phyloP scores from a whole-genome alignment of 2,329 filamentous ascomycete species.

The Claviceps quebecensis region DNA sequence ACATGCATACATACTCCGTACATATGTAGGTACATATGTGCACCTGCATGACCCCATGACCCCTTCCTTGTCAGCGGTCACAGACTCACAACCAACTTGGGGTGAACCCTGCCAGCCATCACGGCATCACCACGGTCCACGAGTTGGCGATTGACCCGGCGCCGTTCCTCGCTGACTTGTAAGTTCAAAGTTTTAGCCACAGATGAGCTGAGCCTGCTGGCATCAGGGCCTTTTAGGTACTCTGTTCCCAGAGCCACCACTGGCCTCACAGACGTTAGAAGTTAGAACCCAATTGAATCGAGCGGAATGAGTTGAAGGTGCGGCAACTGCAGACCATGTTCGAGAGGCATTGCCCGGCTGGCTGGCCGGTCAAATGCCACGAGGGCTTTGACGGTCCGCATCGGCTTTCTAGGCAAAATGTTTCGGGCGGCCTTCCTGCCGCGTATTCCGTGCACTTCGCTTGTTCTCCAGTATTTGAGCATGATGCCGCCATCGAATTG shows the following conservation, averaged over 20 bases:
- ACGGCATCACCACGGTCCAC: too few relatives aligned
- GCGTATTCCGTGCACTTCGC: neutral
- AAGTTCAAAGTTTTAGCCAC: too few relatives aligned
- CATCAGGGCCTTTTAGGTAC: too few relatives aligned
- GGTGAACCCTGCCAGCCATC: neutral
- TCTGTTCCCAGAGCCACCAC: too few relatives aligned
- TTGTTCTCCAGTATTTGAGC: neutral
- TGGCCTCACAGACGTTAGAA: too few relatives aligned
- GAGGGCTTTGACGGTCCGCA: neutral
- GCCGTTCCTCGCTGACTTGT: neutral
- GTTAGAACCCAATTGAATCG: too few relatives aligned
- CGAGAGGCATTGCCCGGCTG: neutral
- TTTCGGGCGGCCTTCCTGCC: neutral
- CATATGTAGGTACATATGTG: too few relatives aligned
- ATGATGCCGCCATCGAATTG: neutral
- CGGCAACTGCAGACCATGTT: too few relatives aligned
- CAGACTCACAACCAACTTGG: neutral
- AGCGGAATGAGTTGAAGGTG: too few relatives aligned
- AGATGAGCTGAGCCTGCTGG: too few relatives aligned
- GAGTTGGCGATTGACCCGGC: neutral
- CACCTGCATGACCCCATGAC: neutral
- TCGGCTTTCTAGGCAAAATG: neutral
- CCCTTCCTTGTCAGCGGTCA: neutral
- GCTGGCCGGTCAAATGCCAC: neutral
- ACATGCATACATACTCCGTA: neutral